Base-by-base conservation (phyloP, 1,139 yeast genomes). In the Meyerozyma athensensis region DNA sequence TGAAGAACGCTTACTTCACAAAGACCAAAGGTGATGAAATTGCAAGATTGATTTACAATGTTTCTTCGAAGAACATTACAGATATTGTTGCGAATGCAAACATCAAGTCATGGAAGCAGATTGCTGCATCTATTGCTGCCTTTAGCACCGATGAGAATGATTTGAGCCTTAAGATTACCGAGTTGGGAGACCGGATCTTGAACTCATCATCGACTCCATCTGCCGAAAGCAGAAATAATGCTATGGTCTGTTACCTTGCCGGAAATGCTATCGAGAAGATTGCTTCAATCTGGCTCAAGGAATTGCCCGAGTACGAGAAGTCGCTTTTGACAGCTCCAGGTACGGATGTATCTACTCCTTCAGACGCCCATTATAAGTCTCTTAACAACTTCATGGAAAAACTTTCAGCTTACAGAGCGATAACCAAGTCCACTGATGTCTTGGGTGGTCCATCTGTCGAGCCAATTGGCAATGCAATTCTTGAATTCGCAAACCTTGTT, bases 341-440 rank as follows among this genome's bases (percentile, higher is more conserved):
- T 18, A 24, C 35, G 7, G 39, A 40, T 16, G 63, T 74, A 23
- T 56, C 72, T 2, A 72, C 87, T n/a, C 81, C 86, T 4, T 83
- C 85, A 39, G 95, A 84, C 46, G 96, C 96, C 16, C 89, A 90
- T 55, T 80, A 84, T 48, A 84, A 79, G 49, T 84, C 96, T 5
- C 71, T 92, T 54, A 82, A 84, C 42, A 81, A 78, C 50, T 84
- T 89, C 56, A 85, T 87, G 40, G 95, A 86, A 56, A 90, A 90
- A 61, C 74, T 89, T 43, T 78, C 89, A 23, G 80, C 86, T 18
- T 86, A 83, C 59, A 77, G 86, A 49, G 73, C 81, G 34, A 70
- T 78, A 41, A 56, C 78, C 14, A 61, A 68, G 26, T 48, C 61
- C 17, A 51, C 59, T 10, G 69, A 72, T 2, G 61, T 63, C 22